phyloP scores from a whole-genome alignment of 805 yeast genomes.

The Wickerhamiella galacta region DNA sequence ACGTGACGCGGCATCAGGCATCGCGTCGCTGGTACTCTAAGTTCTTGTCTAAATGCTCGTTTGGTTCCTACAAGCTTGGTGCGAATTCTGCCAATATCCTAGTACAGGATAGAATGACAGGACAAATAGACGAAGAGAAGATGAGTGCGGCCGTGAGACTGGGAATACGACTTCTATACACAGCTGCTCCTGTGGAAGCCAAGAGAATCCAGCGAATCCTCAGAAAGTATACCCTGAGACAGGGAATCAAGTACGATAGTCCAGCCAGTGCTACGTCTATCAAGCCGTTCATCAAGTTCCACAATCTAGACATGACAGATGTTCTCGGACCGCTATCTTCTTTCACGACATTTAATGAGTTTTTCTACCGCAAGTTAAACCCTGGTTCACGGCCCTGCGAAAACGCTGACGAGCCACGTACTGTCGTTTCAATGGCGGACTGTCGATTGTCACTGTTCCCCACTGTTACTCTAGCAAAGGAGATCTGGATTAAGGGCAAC shows the following conservation, averaged over 20 bases:
- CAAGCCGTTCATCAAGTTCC: slow-evolving; percentile 63
- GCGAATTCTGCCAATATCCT: slow-evolving; percentile 84
- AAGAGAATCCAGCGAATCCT: slow-evolving; percentile 58
- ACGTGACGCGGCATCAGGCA: slow-evolving; percentile 67
- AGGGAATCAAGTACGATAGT: slow-evolving; percentile 69
- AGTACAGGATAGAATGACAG: slow-evolving; percentile 83
- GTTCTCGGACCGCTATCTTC: slow-evolving; percentile 36
- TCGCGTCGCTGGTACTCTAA: slow-evolving; percentile 80
- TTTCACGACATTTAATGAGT: slow-evolving; percentile 68
- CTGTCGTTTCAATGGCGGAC: slow-evolving; percentile 71
- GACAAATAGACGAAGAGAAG: slow-evolving; percentile 80
- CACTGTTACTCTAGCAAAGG: slow-evolving; percentile 42
- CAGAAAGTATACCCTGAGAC: slow-evolving; percentile 51
- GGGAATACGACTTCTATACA: slow-evolving; percentile 71
- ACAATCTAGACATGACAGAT: slow-evolving; percentile 59
- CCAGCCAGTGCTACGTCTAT: slow-evolving; percentile 53
- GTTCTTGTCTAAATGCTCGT: slow-evolving; percentile 64
- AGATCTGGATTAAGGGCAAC: slow-evolving; percentile 80
- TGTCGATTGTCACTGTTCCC: slow-evolving; percentile 63
- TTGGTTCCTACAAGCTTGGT: slow-evolving; percentile 76
- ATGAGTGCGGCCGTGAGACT: slow-evolving; percentile 77
- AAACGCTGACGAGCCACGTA: slow-evolving; percentile 30
- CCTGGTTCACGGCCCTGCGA: slow-evolving; percentile 60
- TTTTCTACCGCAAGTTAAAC: slow-evolving; percentile 64
- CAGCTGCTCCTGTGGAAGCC: slow-evolving; percentile 74